phyloP scores from a whole-genome alignment of 345 rosid species.

The Stellera chamaejasme region DNA sequence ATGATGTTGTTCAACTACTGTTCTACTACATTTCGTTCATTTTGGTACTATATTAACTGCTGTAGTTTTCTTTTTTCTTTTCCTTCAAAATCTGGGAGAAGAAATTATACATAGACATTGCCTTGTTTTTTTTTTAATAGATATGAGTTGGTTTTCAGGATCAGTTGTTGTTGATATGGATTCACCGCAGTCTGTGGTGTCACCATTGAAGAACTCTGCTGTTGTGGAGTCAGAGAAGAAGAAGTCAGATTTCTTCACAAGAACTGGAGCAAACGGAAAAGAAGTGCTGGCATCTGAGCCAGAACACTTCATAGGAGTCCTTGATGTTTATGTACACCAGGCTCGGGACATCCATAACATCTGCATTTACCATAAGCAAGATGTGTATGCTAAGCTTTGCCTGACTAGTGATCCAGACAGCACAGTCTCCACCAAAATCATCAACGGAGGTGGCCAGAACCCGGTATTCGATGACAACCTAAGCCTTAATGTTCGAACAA shows the following conservation, averaged over 20 bases:
- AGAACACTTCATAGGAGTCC: constrained; percentile 43
- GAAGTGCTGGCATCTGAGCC: constrained; percentile 19
- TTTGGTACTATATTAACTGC: too few species aligned
- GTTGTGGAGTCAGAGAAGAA: constrained; percentile 47
- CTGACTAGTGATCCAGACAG: constrained; percentile 70
- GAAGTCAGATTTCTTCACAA: constrained; percentile 32
- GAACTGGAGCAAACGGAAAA: constrained; percentile 24
- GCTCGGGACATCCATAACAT: constrained; percentile 94
- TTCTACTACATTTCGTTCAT: too few species aligned
- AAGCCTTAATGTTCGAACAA: constrained; percentile 43
- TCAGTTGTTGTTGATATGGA: constrained; percentile 36
- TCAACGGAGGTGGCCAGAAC: constrained; percentile 92
- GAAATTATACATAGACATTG: too few species aligned
- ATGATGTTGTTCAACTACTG: too few species aligned
- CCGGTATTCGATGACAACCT: constrained; percentile 74
- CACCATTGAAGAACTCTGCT: constrained; percentile 50
- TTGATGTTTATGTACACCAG: constrained; percentile 64
- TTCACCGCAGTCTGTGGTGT: constrained; percentile 89
- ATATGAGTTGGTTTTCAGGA: constrained; percentile 17
- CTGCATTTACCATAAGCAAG: constrained; percentile 98
- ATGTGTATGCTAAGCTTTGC: constrained; percentile 89
- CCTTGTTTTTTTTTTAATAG: too few species aligned
- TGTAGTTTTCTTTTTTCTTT: too few species aligned
- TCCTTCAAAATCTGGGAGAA: too few species aligned
- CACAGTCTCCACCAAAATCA: constrained; percentile 68